Conservation (phyloP, 805 yeast species). For the Yarrowia hollandica region DNA sequence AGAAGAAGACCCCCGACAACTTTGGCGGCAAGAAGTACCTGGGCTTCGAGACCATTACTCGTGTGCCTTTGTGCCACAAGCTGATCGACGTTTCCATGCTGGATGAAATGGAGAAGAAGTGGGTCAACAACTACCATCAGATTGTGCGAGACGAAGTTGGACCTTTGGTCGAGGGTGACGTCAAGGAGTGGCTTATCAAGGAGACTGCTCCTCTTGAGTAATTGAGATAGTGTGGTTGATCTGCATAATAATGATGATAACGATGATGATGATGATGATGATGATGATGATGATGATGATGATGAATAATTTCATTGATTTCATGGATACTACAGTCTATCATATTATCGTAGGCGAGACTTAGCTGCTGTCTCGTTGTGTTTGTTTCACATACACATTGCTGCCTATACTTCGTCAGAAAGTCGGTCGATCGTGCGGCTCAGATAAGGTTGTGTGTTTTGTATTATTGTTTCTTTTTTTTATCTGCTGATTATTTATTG, state of each 20-base stretch:
- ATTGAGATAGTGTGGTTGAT: too few relatives aligned
- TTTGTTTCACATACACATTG: too few relatives aligned
- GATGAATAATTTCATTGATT: too few relatives aligned
- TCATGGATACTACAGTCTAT: too few relatives aligned
- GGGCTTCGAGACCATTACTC: constrained; percentile 79
- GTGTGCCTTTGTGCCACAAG: constrained; percentile 77
- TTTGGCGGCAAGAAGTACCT: constrained; percentile 60
- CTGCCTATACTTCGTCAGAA: background rate
- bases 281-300: too few relatives aligned
- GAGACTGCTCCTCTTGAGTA: constrained; percentile 52
- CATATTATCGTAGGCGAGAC: too few relatives aligned
- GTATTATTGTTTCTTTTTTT: background rate
- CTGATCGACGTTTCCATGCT: constrained; percentile 65
- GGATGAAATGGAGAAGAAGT: constrained; percentile 57
- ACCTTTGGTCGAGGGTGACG: constrained; percentile 54
- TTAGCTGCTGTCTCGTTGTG: background rate
- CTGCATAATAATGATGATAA: too few relatives aligned
- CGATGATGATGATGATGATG: too few relatives aligned
- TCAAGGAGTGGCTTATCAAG: constrained; percentile 67
- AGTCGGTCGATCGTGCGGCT: background rate
- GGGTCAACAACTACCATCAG: constrained; percentile 70
- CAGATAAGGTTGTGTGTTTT: constrained; percentile 6
- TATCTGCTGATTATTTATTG: background rate
- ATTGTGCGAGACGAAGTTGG: constrained; percentile 55
- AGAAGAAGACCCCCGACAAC: constrained; percentile 45